Conservation (phyloP, 805 yeast species). For the Candida boleticola region DNA sequence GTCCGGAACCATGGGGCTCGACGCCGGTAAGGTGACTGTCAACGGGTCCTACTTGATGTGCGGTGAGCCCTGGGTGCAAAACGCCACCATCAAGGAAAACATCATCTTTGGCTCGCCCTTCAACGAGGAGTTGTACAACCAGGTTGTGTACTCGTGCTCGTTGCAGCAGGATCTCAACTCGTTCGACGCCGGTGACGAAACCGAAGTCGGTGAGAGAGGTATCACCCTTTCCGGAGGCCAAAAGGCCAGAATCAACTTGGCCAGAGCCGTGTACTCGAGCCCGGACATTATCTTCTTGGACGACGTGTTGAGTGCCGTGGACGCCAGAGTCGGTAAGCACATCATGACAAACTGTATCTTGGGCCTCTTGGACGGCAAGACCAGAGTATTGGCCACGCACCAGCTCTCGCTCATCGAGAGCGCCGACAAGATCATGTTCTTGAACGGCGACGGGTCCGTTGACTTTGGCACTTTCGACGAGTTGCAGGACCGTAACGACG, state of each 20-base stretch:
- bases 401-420: conserved; percentile 32
- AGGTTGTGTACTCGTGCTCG: conserved; percentile 29
- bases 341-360: conserved; percentile 30
- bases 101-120: conserved; percentile 26
- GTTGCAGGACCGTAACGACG: conserved; percentile 20
- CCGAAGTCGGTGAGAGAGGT: conserved; percentile 39
- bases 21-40: conserved; percentile 26
- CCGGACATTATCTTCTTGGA: conserved; percentile 29
- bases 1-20: conserved; percentile 36
- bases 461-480: conserved; percentile 30
- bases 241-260: conserved; percentile 35
- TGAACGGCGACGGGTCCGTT: conserved; percentile 31
- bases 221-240: conserved; percentile 39
- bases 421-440: conserved; percentile 29
- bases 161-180: conserved; percentile 30
- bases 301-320: conserved; percentile 38
- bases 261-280: conserved; percentile 34
- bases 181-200: conserved; percentile 33
- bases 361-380: conserved; percentile 26
- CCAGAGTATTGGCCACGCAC: conserved; percentile 38
- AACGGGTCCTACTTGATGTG: conserved; percentile 29
- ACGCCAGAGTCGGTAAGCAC: conserved; percentile 37
- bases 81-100: conserved; percentile 31
- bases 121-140: conserved; percentile 21
- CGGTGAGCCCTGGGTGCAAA: conserved; percentile 39